Evolutionary conservation across 176 grass and related monocot species (phyloP), one percentile per base, ranked within the genome.

Genomic region (Ensete ventricosum): DNA sequence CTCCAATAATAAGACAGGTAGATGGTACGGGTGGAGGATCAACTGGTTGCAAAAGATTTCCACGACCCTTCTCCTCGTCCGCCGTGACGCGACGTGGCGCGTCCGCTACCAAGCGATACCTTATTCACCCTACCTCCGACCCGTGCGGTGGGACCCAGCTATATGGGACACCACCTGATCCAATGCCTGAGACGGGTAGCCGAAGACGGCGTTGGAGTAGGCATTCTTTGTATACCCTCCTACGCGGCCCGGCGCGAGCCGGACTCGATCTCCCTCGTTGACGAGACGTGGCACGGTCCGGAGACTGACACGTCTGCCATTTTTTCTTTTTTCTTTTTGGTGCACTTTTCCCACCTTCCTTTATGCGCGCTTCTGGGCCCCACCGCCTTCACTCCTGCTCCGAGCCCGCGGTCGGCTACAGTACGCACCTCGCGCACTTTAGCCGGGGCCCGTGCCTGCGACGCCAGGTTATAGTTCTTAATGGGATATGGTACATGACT

Each of bases 21-120:
- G 34, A 34, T 4, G 0, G 2, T 0, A 5, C 29, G 3, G 29
- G 29, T 5, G 4, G 0, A 34, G 0, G 0, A 34, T 5, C 0
- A 0, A 5, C 29, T 34, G 29, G 29, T 34, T 34, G 29, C 3
- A 34, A 34, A 34, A 34, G 3, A 43, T 43, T 43, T 43, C 34
- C 34, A 6, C 4, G 34, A 43, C 34, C 4, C 29, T 43, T 6
- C 4, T 43, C 34, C 34, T 43, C 34, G 34, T 43, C 3, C 34
- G 34, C 4, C 34, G 34, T 20, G 20, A 63, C n/a, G 60, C 6
- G 21, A 63, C 60, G 21, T 63, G 60, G n/a, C 60, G 60, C 60
- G 21, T 25, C 60, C 17, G 19, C 60, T 24, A 9, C 60, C 60
- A 63, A 63, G 34, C 4, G 0, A 43, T 6, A 43, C 34, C 34